Percentiles rank a stretch among this genome's conserved stretches.
phyloP scores from a whole-genome alignment of 176 grass and related monocot genomes.

The Hsuehochloa calcarea region DNA sequence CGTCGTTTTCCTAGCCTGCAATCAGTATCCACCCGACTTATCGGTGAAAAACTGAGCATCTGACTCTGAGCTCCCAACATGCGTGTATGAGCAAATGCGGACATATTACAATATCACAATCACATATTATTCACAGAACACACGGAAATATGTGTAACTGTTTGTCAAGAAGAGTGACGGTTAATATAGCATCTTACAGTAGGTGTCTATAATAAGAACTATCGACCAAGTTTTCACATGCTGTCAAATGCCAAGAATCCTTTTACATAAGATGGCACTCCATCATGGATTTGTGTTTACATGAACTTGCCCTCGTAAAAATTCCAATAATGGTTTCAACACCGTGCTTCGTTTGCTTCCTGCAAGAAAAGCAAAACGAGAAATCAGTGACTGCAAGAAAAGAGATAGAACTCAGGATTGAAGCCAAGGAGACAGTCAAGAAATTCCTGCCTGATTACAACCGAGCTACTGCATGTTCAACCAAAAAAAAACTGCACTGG shows the following conservation, averaged over 20 bases:
- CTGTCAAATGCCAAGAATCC: conserved; percentile 23
- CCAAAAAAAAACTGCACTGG: neutral
- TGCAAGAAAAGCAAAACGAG: neutral
- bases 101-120: neutral
- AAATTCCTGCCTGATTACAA: neutral
- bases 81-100: neutral
- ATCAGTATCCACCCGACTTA: neutral
- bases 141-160: neutral
- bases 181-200: conserved; percentile 35
- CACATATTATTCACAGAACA: conserved; percentile 6
- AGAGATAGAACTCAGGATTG: neutral
- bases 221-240: conserved; percentile 32
- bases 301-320: conserved; percentile 6
- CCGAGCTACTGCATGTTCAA: neutral
- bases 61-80: neutral
- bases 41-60: neutral
- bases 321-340: neutral
- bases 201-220: conserved; percentile 25
- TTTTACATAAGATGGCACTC: conserved; percentile 21
- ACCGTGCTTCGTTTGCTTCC: conserved; percentile 14
- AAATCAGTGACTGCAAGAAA: neutral
- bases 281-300: conserved; percentile 29
- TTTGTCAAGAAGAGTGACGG: neutral
- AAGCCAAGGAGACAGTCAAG: neutral
- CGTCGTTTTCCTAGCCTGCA: neutral